phyloP scores from a whole-genome alignment of 192 early-diverging fungal genomes.

The Entomortierella chlamydospora region DNA sequence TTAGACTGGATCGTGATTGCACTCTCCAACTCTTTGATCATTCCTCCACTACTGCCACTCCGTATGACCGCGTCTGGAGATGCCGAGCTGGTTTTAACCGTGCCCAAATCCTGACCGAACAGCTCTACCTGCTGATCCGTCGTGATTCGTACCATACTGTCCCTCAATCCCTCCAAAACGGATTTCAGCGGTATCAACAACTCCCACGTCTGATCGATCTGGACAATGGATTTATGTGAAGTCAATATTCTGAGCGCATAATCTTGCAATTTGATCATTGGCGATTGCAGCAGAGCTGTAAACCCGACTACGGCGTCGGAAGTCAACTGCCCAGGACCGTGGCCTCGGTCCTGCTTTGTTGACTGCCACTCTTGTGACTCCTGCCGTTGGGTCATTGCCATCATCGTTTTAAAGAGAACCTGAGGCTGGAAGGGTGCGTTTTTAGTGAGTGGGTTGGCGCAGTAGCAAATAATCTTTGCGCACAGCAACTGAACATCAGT shows the following conservation, averaged over 20 bases:
- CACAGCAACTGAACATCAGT: constrained; percentile 33
- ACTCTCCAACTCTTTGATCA: constrained; percentile 5
- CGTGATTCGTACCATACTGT: neutral
- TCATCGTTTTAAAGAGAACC: constrained; percentile 6
- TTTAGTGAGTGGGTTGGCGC: neutral
- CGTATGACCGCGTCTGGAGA: neutral
- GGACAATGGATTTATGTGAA: constrained; percentile 7
- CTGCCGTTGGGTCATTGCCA: neutral
- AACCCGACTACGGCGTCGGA: neutral
- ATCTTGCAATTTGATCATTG: constrained; percentile 37
- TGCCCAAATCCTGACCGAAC: neutral
- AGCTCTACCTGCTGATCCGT: neutral
- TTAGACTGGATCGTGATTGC: constrained; percentile 6
- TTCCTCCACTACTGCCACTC: neutral
- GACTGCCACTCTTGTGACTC: neutral
- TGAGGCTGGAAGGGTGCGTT: constrained; percentile 19
- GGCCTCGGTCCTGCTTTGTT: neutral
- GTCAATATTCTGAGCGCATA: constrained; percentile 37
- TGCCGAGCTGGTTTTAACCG: neutral
- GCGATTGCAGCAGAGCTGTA: constrained; percentile 16
- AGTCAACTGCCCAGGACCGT: neutral
- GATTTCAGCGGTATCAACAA: constrained; percentile 1
- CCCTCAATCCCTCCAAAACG: constrained; percentile 6
- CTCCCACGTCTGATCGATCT: constrained; percentile 10
- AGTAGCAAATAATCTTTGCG: constrained; percentile 42